phyloP scores from a whole-genome alignment of 1,284 basidiomycete species.

The Polyporus tsugae region DNA sequence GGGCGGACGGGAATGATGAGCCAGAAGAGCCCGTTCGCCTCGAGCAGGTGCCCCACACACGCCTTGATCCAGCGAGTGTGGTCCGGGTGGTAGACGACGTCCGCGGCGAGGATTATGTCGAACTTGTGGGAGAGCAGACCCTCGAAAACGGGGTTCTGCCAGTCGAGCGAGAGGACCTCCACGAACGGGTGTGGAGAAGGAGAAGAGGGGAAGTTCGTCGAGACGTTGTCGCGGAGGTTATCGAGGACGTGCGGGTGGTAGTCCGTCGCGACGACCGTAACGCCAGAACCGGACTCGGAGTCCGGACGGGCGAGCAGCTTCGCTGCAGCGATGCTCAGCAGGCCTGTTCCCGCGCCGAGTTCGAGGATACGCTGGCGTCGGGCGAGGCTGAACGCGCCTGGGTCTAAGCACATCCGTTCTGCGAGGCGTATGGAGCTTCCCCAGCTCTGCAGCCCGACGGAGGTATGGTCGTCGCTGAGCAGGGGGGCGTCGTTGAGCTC shows the following conservation, averaged over 20 bases:
- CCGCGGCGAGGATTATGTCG: slow-evolving; percentile 69
- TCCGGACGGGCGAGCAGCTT: slow-evolving; percentile 55
- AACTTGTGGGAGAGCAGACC: slow-evolving; percentile 41
- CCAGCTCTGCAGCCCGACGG: slow-evolving; percentile 91
- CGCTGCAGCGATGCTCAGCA: slow-evolving; percentile 78
- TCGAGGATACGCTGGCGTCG: slow-evolving; percentile 68
- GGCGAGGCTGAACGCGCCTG: slow-evolving; percentile 54
- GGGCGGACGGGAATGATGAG: slow-evolving; percentile 75
- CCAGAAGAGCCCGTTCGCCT: slow-evolving; percentile 65
- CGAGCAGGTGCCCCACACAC: slow-evolving; percentile 62
- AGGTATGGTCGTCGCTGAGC: slow-evolving; percentile 75
- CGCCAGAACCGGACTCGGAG: neutral
- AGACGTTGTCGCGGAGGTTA: slow-evolving; percentile 75
- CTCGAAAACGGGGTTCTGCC: slow-evolving; percentile 53
- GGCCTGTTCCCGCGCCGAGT: slow-evolving; percentile 88
- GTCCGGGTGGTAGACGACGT: slow-evolving; percentile 74
- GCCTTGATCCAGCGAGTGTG: slow-evolving; percentile 73
- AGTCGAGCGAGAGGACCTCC: slow-evolving; percentile 68
- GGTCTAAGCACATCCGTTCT: slow-evolving; percentile 69
- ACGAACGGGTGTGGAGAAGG: slow-evolving; percentile 35
- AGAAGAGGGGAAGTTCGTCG: slow-evolving; percentile 57
- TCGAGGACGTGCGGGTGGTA: slow-evolving; percentile 80
- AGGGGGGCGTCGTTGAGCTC: slow-evolving; percentile 84
- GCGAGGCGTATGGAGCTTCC: slow-evolving; percentile 83
- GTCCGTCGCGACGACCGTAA: slow-evolving; percentile 75